A percentile compares a stretch with the other conserved stretches of the same genome.
phyloP scores from a whole-genome alignment of 768 basidiomycete genomes.

The Coprinopsis cinerea region DNA sequence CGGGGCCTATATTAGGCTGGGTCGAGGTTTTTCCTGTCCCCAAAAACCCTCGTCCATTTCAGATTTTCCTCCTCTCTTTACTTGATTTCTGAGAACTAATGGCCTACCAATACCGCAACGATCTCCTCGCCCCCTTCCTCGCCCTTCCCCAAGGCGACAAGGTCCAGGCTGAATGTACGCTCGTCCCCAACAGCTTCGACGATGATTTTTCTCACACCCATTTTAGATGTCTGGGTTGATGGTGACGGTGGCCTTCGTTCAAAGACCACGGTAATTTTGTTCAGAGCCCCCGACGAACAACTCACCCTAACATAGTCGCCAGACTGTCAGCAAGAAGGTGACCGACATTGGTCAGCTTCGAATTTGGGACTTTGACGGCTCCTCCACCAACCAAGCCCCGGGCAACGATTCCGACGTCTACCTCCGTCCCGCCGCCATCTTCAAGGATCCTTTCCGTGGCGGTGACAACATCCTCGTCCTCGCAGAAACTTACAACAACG shows the following conservation, averaged over 20 bases:
- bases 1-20: not conserved
- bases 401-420: constrained; percentile 96
- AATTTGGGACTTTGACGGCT: constrained; percentile 99
- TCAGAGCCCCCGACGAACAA: constrained; percentile 1
- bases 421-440: constrained; percentile 94
- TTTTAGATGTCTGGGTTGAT: constrained; percentile 94
- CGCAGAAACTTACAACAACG: constrained; percentile 97
- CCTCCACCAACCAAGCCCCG: constrained; percentile 95
- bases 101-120: constrained; percentile 57
- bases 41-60: constrained; percentile 18
- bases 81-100: constrained; percentile 19
- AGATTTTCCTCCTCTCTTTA: constrained; percentile 19
- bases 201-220: constrained; percentile 12
- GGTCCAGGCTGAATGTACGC: constrained; percentile 90
- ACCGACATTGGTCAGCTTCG: constrained; percentile 88
- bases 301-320: constrained; percentile 9
- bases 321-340: constrained; percentile 87
- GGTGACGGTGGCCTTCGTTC: constrained; percentile 91
- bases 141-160: constrained; percentile 86
- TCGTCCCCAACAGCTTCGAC: constrained; percentile 15
- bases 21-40: constrained; percentile 19
- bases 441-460: constrained; percentile 99
- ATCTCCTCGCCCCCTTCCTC: constrained; percentile 87
- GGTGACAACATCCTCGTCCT: constrained; percentile 97
- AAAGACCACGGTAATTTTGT: constrained; percentile 79